phyloP scores from a whole-genome alignment of 2,329 filamentous ascomycete species.

The Aspergillus texensis region DNA sequence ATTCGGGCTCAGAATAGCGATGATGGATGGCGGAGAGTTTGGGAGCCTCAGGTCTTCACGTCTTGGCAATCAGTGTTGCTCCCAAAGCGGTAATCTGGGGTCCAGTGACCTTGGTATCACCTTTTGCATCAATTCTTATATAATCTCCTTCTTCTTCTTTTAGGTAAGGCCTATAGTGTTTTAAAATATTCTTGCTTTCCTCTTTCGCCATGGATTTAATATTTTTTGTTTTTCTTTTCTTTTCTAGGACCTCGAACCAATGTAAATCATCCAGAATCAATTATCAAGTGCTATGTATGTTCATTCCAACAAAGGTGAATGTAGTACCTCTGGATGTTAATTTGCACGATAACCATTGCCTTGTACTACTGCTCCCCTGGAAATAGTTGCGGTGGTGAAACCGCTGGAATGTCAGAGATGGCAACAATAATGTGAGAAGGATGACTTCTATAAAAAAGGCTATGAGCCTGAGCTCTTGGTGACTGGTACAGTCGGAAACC shows the following conservation, averaged over 20 bases:
- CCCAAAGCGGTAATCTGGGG: not conserved
- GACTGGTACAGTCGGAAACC: not conserved
- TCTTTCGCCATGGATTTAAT: not conserved
- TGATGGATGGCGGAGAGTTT: conserved; percentile 13
- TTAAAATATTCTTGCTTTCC: too few species aligned
- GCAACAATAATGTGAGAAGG: not conserved
- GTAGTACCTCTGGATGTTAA: not conserved
- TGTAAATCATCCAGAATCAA: not conserved
- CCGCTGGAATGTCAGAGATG: not conserved
- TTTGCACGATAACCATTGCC: not conserved
- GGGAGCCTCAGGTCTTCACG: not conserved
- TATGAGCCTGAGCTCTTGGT: not conserved
- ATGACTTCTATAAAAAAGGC: not conserved
- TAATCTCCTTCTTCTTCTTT: not conserved
- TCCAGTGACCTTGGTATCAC: not conserved
- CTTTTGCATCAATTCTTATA: too few species aligned
- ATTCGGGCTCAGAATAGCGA: not conserved
- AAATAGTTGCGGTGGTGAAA: not conserved
- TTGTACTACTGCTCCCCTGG: not conserved
- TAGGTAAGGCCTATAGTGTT: not conserved
- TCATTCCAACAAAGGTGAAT: not conserved
- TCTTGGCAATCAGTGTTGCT: not conserved
- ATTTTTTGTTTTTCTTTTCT: not conserved
- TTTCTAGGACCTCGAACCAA: not conserved
- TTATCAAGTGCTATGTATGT: not conserved